phyloP scores from a whole-genome alignment of 2,329 filamentous ascomycete species.

The Apiospora saccharicola region DNA sequence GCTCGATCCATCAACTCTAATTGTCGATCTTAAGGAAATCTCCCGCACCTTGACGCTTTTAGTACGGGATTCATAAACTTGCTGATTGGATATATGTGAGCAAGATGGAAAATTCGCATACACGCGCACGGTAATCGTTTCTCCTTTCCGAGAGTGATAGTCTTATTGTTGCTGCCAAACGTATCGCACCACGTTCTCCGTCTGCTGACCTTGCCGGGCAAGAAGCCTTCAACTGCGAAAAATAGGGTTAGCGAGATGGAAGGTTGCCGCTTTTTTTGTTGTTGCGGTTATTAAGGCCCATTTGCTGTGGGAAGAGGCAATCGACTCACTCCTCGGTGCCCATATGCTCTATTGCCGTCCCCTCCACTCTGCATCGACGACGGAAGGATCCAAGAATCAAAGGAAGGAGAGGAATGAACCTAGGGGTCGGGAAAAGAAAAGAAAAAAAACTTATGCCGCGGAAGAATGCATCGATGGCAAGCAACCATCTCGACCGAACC shows the following conservation, averaged over 20 bases:
- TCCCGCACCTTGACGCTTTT: neutral
- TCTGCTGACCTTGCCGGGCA: neutral
- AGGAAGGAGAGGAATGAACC: neutral
- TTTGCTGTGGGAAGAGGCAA: slow-evolving; percentile 1
- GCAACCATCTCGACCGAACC: neutral
- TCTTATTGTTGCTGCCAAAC: neutral
- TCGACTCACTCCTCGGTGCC: neutral
- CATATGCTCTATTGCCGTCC: neutral
- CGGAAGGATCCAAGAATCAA: neutral
- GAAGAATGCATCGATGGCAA: neutral
- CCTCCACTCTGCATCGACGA: neutral
- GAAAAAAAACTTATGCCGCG: neutral
- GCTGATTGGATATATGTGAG: neutral
- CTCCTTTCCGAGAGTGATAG: neutral
- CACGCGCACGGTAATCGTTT: neutral
- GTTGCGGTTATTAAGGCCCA: neutral
- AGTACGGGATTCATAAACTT: neutral
- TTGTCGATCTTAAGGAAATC: slow-evolving; percentile 24
- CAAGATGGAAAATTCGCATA: neutral
- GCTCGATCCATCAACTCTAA: slow-evolving; percentile 23
- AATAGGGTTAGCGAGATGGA: slow-evolving; percentile 2
- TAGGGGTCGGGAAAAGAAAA: neutral
- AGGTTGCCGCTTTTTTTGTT: neutral
- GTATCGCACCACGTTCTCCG: slow-evolving; percentile 1
- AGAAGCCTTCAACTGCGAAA: neutral